These are phyloP conservation scores for Tolypocladium guangdongense DNA, from an alignment of 2,329 filamentous ascomycete species.

Conservation along the genomic window DNA sequence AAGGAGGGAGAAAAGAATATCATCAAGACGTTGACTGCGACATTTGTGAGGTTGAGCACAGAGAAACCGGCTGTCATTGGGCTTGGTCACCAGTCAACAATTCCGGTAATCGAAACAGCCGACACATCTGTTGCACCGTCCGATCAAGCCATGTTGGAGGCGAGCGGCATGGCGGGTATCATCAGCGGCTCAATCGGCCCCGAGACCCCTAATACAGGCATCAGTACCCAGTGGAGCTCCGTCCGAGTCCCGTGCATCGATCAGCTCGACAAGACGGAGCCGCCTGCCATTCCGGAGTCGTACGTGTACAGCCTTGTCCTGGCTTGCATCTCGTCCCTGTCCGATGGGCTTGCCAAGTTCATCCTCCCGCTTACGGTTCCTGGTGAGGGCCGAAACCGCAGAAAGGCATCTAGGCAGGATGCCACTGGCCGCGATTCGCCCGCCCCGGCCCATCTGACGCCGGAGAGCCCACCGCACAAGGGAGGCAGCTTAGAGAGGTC, in stretches of 20 bases:
- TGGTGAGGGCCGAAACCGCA: conserved; percentile 48
- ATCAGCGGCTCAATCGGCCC: conserved; percentile 63
- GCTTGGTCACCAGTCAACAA: conserved; percentile 76
- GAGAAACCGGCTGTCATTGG: conserved; percentile 87
- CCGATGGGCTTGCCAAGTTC: conserved; percentile 87
- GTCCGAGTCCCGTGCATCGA: conserved; percentile 84
- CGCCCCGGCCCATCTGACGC: conserved; percentile 24
- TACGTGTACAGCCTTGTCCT: conserved; percentile 87
- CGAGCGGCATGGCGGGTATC: conserved; percentile 76
- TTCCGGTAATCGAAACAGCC: conserved; percentile 52
- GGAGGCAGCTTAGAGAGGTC: conserved; percentile 42
- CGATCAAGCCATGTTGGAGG: conserved; percentile 83
- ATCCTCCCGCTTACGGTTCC: conserved; percentile 84
- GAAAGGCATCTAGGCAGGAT: conserved; percentile 31
- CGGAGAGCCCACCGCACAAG: conserved; percentile 15
- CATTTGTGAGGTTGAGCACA: conserved; percentile 84
- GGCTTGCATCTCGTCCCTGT: conserved; percentile 79
- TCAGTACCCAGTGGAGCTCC: conserved; percentile 86
- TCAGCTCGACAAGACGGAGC: conserved; percentile 83
- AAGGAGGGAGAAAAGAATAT: conserved; percentile 62
- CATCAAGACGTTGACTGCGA: conserved; percentile 70
- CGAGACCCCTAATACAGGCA: conserved; percentile 60
- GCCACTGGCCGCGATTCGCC: conserved; percentile 34
- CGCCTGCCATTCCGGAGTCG: conserved; percentile 75
- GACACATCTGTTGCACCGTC: conserved; percentile 46